Conservation (phyloP, 1,284 basidiomycete genomes). For the Blastosporella zonata region DNA sequence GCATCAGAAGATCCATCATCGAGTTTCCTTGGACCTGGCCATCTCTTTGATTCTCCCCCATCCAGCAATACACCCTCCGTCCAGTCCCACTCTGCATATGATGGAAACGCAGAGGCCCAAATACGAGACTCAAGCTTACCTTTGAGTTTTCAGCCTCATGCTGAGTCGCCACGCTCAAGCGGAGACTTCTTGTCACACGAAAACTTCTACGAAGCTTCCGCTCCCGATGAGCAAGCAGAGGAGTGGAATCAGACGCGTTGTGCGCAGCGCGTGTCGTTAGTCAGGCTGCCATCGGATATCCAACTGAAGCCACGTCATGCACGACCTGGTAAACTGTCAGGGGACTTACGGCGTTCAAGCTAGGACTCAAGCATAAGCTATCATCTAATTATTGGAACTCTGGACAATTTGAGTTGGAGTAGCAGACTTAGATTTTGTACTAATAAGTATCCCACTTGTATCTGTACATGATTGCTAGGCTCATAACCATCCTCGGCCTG, state of each 20-base stretch:
- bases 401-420: no score
- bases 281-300: slow-evolving; percentile 63
- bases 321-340: slow-evolving; percentile 17
- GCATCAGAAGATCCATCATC: slow-evolving; percentile 36
- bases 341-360: neutral
- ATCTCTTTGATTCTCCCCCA: slow-evolving; percentile 37
- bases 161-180: slow-evolving; percentile 22
- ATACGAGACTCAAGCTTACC: slow-evolving; percentile 3
- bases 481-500: no score
- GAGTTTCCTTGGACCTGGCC: slow-evolving; percentile 30
- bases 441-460: no score
- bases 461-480: no score
- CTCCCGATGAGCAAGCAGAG: slow-evolving; percentile 65
- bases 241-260: slow-evolving; percentile 83
- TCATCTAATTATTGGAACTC: slow-evolving; percentile 2
- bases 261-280: slow-evolving; percentile 79
- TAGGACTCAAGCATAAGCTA: neutral
- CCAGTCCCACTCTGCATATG: slow-evolving; percentile 25
- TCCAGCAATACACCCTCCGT: slow-evolving; percentile 32
- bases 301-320: slow-evolving; percentile 32
- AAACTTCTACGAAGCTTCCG: slow-evolving; percentile 40
- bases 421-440: no score
- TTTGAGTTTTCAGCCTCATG: slow-evolving; percentile 2
- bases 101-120: slow-evolving; percentile 8
- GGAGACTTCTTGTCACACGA: slow-evolving; percentile 37